Percentiles rank a stretch among this genome's conserved stretches.
Conservation (phyloP, 345 rosid genomes). For the Gossypium arboreum region DNA sequence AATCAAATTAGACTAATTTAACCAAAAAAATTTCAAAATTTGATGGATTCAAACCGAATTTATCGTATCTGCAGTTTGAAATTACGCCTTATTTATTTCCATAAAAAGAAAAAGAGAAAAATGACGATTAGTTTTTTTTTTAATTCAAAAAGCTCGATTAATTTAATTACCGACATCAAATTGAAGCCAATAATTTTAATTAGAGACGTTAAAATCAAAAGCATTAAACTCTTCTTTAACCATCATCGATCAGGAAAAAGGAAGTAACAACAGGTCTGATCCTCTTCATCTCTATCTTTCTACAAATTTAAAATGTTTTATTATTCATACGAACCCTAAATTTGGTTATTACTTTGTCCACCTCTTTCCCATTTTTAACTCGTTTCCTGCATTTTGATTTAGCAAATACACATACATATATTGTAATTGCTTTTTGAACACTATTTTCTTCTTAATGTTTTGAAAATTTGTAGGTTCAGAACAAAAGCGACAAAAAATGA, state of each 20-base stretch:
- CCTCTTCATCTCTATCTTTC: background rate
- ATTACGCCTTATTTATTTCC: background rate
- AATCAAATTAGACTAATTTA: background rate
- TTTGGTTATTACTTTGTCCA: background rate
- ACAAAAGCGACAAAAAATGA: constrained; percentile 40
- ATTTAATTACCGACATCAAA: background rate
- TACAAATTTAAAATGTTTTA: background rate
- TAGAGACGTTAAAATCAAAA: background rate
- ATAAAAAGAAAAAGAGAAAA: background rate
- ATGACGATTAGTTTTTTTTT: background rate
- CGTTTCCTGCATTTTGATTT: background rate
- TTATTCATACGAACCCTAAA: background rate
- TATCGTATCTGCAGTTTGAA: background rate
- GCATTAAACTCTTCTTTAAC: background rate
- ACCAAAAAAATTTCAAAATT: background rate
- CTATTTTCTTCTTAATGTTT: background rate
- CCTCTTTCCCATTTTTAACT: background rate
- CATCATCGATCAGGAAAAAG: background rate
- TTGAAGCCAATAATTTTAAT: background rate
- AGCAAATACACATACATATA: background rate
- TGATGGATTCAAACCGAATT: background rate
- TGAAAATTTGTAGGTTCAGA: background rate
- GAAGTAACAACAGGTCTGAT: background rate
- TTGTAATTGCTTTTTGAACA: background rate
- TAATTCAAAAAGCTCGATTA: background rate